Evolutionary conservation across 1,284 basidiomycete genomes (phyloP), one percentile per base, ranked within the genome.

Genomic region (Pyrrhoderma lamaoense): DNA sequence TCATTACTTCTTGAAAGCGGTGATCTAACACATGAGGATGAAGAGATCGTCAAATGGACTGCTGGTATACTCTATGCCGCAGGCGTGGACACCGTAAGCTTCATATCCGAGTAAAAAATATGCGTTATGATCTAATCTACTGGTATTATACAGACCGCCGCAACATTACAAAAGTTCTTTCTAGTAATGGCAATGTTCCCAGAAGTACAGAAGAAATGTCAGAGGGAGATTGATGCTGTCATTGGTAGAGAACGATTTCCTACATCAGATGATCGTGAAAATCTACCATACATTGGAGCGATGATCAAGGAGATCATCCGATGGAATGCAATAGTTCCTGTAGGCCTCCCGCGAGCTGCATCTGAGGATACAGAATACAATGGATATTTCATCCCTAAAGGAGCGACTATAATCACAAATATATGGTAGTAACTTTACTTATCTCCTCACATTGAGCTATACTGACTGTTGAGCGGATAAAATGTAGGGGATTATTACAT

Each of bases 161-260:
- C 27, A 16, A 36, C 45, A 36, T 11, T 47, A 11, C 25, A 19
- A 18, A 31, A 22, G 11, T 57, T 57, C 38, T 56, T 57, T 25
- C 22, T 57, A 16, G 35, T 51, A 21, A 57, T 76, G 45, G 64
- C 69, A 27, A 62, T 61, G 23, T 67, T 72, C 58, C 71, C 69
- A 2, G 57, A 64, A n/a, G 67, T 67, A 19, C 67, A 73, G 58
- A 58, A 62, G 51, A 70, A 69, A 53, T 65, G 76, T 19, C 67
- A 70, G 46, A 60, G 59, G 11, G 74, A 75, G 58, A 64, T 77
- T 40, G 72, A 75, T 55, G 61, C 18, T 31, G 42, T 58, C 49
- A 56, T 34, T 16, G 36, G 25, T 35, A 51, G n/a, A 39, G 56
- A 43, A 22, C 50, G 31, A 53, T 50, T 21, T 48, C 40, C 11